Base-by-base conservation (phyloP, 352 stramenopile species). In the Globisporangium middletonii region DNA sequence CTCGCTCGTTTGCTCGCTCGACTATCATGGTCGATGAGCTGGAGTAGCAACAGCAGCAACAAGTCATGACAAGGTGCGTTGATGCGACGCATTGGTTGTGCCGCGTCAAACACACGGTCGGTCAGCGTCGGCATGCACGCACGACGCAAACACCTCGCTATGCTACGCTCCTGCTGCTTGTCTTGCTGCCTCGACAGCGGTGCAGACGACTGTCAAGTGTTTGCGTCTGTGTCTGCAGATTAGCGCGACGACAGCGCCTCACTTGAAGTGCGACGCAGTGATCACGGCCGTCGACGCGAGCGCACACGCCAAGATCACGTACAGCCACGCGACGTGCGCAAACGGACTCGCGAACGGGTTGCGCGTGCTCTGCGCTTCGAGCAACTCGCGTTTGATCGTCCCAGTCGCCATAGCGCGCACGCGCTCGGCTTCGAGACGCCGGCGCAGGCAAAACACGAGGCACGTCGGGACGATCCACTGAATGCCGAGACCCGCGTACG, bases 281-380 rank as follows among this genome's bases (percentile, higher is more conserved):
- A 94, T 90, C 55, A 94, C 54, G 33, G 79, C 71, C 30, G 90
- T 64, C 16, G 79, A 87, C 16, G 74, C 44, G 3, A 76, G 56
- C 37, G 84, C 85, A 60, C 89, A 77, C 50, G 38, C 61, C 9
- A 92, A 59, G 55, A 82, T 84, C 53, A 89, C 19, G 63, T 87
- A 88, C 46, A 92, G 71, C 84, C 84, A 94, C 37, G 44, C 65
- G 41, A 72, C 53, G 60, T 79, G 71, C 30, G 68, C 58, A 45
- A 94, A 94, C 13, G 84, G 80, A 60, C 84, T 94, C 26, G 77
- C 82, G 53, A 88, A 94, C 26, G 69, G 82, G 62, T 94, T 94
- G 52, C 56, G 65, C 62, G 63, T 69, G 51, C 15, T 64, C 18
- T 50, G 50, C 30, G 47, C 41, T 50, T 41, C 19, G 12, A 16